A percentile compares a stretch with the other conserved stretches of the same genome.
Conservation (phyloP, 2,329 filamentous ascomycete species). For the Exophiala sp. region DNA sequence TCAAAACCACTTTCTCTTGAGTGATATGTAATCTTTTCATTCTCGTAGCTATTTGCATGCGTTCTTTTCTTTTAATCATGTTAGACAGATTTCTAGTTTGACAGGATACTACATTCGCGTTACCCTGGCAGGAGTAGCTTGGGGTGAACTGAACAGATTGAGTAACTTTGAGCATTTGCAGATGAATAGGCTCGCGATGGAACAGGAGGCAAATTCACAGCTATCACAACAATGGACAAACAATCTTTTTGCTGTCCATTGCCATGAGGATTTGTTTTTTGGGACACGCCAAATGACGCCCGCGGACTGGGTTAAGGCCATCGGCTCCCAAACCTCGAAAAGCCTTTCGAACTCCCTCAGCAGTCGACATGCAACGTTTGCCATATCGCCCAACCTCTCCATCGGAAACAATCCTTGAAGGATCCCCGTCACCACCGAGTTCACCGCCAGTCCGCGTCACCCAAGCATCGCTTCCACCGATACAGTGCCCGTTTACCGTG, state of each 20-base stretch:
- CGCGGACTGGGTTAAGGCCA: no score
- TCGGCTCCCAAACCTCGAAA: neutral
- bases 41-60: neutral
- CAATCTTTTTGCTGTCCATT: no score
- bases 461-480: neutral
- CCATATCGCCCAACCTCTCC: neutral
- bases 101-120: no score
- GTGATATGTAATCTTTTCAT: neutral
- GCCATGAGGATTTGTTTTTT: no score
- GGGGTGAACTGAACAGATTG: no score
- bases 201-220: neutral
- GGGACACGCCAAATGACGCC: no score
- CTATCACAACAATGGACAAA: neutral
- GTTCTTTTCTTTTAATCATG: no score
- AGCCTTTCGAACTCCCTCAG: neutral
- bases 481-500: neutral
- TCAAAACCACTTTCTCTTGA: neutral
- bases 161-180: no score
- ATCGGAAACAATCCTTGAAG: constrained; percentile 7
- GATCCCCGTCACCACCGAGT: neutral
- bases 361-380: neutral
- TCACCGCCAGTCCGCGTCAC: neutral
- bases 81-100: no score
- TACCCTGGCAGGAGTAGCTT: no score
- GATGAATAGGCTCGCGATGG: no score